Evolutionary conservation across 306 rosid genomes (phyloP).

Genomic region (Geum urbanum): DNA sequence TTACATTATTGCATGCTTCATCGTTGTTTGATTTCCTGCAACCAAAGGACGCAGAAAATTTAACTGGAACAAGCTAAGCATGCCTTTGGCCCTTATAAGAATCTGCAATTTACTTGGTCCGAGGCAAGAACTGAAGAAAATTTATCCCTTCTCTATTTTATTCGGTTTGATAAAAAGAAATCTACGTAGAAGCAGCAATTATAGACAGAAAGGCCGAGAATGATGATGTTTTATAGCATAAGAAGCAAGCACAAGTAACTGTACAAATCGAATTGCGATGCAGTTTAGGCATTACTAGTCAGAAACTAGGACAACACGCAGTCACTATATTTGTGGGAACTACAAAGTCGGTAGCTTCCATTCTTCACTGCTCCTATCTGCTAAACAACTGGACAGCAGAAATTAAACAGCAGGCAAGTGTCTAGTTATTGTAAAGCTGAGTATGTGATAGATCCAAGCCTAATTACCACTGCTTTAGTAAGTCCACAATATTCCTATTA

Average conservation of each 20-base stretch:
- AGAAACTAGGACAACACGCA: not conserved
- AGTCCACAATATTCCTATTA: too few species aligned
- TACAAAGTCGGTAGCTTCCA: too few species aligned
- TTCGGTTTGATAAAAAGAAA: not conserved
- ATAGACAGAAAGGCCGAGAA: not conserved
- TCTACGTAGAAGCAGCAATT: not conserved
- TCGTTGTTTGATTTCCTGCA: not conserved
- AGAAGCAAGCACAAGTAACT: too few species aligned
- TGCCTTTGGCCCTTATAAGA: not conserved
- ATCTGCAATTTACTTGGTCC: not conserved
- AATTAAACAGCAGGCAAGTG: not conserved
- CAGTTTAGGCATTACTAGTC: not conserved
- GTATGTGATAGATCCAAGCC: too few species aligned
- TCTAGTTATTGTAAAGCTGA: too few species aligned
- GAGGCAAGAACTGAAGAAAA: not conserved
- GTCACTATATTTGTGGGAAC: not conserved
- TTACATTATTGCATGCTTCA: not conserved
- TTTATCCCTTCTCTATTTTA: not conserved
- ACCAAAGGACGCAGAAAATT: not conserved
- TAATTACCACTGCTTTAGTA: too few species aligned
- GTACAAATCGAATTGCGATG: too few species aligned
- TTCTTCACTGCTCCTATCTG: too few species aligned
- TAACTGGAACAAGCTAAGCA: not conserved
- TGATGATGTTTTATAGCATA: too few species aligned
- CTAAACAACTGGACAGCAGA: not conserved